Percentiles rank a stretch among this genome's conserved stretches.
Evolutionary conservation across 2,329 filamentous ascomycete species (phyloP).

Genomic region (Nannizziopsis arthrosporioides): DNA sequence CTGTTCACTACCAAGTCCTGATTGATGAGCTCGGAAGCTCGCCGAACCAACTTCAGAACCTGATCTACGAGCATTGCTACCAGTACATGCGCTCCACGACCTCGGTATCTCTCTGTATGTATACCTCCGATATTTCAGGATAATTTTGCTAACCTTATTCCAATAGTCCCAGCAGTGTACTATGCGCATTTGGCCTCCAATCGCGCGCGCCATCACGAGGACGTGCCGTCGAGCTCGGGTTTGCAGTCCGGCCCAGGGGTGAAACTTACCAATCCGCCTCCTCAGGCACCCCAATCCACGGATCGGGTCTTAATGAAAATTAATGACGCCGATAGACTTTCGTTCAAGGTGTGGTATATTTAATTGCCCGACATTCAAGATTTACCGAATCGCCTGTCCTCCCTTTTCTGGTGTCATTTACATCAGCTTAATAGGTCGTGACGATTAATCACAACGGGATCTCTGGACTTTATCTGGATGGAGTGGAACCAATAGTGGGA

Average conservation of each 20-base stretch:
- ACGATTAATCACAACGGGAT: too few species aligned
- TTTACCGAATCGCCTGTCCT: neutral
- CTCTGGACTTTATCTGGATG: too few species aligned
- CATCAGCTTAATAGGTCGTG: too few species aligned
- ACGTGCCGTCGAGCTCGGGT: constrained; percentile 31
- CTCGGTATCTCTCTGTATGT: constrained; percentile 62
- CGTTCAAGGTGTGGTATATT: constrained; percentile 34
- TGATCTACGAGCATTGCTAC: constrained; percentile 93
- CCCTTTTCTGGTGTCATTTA: neutral
- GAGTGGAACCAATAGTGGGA: too few species aligned
- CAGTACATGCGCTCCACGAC: constrained; percentile 88
- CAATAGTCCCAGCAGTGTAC: constrained; percentile 65
- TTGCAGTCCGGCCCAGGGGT: constrained; percentile 31
- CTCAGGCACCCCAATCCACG: constrained; percentile 24
- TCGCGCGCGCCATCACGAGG: constrained; percentile 66
- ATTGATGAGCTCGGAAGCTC: constrained; percentile 62
- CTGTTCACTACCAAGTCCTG: constrained; percentile 84
- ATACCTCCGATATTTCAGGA: neutral
- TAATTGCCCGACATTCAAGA: constrained; percentile 13
- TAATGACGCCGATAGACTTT: constrained; percentile 22
- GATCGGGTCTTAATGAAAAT: constrained; percentile 26
- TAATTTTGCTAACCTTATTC: constrained; percentile 7
- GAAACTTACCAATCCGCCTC: constrained; percentile 23
- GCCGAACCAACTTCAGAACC: constrained; percentile 61
- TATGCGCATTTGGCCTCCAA: constrained; percentile 84